phyloP scores from a whole-genome alignment of 75 land plant species.

The Cunninghamia lanceolata region DNA sequence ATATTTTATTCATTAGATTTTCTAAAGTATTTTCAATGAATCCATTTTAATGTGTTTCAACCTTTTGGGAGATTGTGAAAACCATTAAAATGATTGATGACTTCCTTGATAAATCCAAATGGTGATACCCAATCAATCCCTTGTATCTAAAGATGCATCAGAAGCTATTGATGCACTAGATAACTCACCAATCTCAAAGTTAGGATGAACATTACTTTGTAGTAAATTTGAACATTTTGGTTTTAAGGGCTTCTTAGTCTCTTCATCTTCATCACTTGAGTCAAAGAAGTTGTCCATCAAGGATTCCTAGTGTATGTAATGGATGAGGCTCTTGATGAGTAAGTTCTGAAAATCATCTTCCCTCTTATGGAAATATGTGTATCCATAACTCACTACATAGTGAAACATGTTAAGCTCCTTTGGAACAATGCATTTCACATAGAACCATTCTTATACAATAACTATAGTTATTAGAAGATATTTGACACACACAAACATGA shows the following conservation, averaged over 20 bases:
- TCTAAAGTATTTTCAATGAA: no score
- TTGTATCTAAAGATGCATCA: neutral
- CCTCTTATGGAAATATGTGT: constrained; percentile 81
- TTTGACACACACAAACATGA: constrained; percentile 65
- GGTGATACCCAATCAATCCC: no score
- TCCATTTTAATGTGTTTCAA: no score
- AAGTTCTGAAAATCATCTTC: constrained; percentile 81
- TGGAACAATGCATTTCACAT: constrained; percentile 72
- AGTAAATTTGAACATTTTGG: neutral
- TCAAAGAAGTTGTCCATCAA: neutral
- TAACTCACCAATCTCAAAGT: neutral
- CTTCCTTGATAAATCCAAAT: no score
- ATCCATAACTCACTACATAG: constrained; percentile 83
- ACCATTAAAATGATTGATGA: no score
- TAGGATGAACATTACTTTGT: neutral
- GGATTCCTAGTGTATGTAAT: constrained; percentile 52
- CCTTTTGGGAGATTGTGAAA: no score
- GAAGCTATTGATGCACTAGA: constrained; percentile 12
- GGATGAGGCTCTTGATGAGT: constrained; percentile 49
- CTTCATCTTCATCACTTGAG: no score
- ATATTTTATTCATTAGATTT: no score
- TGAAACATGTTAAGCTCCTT: constrained; percentile 70
- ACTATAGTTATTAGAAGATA: constrained; percentile 74
- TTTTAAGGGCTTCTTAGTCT: neutral
- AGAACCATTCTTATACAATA: constrained; percentile 66